phyloP scores from a whole-genome alignment of 768 basidiomycete species.

The Arthromyces matolae region DNA sequence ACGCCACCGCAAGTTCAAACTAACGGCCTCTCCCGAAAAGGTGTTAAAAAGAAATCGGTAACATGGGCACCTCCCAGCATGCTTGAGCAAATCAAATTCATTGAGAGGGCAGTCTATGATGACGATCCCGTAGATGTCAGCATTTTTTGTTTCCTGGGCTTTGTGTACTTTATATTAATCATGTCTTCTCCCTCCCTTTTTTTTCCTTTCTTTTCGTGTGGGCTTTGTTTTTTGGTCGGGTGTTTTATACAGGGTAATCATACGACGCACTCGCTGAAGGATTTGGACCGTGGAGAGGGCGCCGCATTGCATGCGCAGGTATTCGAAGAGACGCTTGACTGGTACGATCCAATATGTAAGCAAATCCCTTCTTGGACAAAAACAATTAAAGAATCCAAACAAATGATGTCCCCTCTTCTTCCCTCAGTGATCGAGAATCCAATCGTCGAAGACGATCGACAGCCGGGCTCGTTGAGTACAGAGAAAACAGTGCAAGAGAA shows the following conservation, averaged over 20 bases:
- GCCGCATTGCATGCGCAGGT: constrained; percentile 78
- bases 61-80: constrained; percentile 73
- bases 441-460: constrained; percentile 45
- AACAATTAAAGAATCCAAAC: constrained; percentile 15
- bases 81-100: constrained; percentile 72
- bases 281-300: constrained; percentile 85
- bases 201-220: constrained; percentile 12
- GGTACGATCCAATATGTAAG: constrained; percentile 81
- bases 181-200: constrained; percentile 28
- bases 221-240: constrained; percentile 24
- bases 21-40: constrained; percentile 32
- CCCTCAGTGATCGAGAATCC: constrained; percentile 61
- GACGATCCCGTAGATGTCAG: constrained; percentile 87
- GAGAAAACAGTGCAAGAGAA: constrained; percentile 72
- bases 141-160: constrained; percentile 38
- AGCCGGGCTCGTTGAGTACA: constrained; percentile 63
- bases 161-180: constrained; percentile 53
- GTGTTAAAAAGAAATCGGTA: constrained; percentile 74
- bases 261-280: constrained; percentile 68
- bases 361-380: constrained; percentile 21
- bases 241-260: constrained; percentile 62
- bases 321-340: constrained; percentile 86
- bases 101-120: constrained; percentile 85
- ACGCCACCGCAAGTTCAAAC: constrained; percentile 26
- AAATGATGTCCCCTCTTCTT: constrained; percentile 18